Base-by-base conservation (phyloP, 148 eudicot genomes). In the Camellia sinensis region DNA sequence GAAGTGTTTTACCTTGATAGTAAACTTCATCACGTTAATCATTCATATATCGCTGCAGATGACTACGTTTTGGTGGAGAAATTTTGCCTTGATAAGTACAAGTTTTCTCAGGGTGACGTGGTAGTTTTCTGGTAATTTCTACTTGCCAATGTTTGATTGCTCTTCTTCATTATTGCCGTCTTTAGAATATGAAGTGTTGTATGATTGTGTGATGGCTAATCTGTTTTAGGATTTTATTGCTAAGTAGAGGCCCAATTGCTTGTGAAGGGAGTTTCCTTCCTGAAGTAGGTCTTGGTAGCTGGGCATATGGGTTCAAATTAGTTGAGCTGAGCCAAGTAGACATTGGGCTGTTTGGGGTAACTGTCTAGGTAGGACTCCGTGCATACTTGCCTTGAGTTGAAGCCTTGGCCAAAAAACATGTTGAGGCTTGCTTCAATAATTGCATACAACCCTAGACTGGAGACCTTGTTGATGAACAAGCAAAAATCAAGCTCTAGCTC, bases 1-100 rank as follows among this genome's bases (percentile, higher is more conserved):
- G 12, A 17, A 80, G 59, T 22, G 8, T 41, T 64, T 77, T 74
- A 15, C 40, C 19, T 76, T 13, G 2, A 11, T 44, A 45, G 4
- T 66, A 64, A 76, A 71, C 7, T 85, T 57, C 21, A 18, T 74
- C 70, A 2, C 29, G 65, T 41, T 7, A 1, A 57, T 62, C 10
- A 46, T 45, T 75, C 17, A 46, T 71, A 50, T 65, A 81, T 78
- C 73, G 73, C 41, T 85, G 81, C 94, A 95, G 98, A 88, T 87
- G 97, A 95, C 81, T 83, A 67, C 82, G 97, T 90, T 57, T 84
- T 92, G 88, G 92, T 96, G 79, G 99, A 96, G 90, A 96, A 93
- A 78, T 60, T 86, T 6, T 96, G 99, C 87, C 95, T 93, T 69
- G 67, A 72, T 46, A 91, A 88, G 52, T 96, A 92, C 88, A 89